Base-by-base conservation (phyloP, 768 basidiomycete genomes). In the Serpula lacrymans region DNA sequence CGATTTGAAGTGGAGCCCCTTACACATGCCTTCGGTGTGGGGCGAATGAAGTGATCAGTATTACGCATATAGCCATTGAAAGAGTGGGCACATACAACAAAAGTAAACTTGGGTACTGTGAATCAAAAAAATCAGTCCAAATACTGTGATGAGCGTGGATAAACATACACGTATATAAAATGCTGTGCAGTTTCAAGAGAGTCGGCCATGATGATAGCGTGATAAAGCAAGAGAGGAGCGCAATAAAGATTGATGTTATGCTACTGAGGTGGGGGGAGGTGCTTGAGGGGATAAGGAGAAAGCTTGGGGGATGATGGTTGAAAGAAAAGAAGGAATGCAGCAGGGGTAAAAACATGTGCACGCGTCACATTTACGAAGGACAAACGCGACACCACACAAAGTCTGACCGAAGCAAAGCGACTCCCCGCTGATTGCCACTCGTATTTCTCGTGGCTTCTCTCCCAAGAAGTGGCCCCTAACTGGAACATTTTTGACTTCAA, bases 51-150 rank as follows among this genome's bases (percentile, higher is more conserved):
- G 26, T 65, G 48, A 67, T 59, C 46, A 62, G 46, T 17, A 49
- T 46, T 39, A 34, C 41, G 48, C 39, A 36, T 47, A 51, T 33
- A 49, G 40, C 31, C 43, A 46, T 53, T 47, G 43, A 44, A 47
- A 9, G 10, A 12, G 44, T 50, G 33, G 50, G 44, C 50, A 78
- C 84, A 67, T 60, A 88, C 87, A 84, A 70, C 85, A 88, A 64
- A 89, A 88, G 70, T 87, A 86, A 60, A 88, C 75, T 67, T 89
- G 86, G 26, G 74, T 72, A 37, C 72, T 74, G 39, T 20, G 34
- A 41, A 28, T 23, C 13, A n/a, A 12, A 27, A 39, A 18, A 20
- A 27, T 24, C 31, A 21, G 22, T 3, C 23, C 16, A 17, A 12
- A 24, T 9, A 31, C 37, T 28, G 13, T 24, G 24, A 37, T 26